Evolutionary conservation across 176 grass and related monocot genomes (phyloP).

Genomic region (Tillandsia fasciculata): DNA sequence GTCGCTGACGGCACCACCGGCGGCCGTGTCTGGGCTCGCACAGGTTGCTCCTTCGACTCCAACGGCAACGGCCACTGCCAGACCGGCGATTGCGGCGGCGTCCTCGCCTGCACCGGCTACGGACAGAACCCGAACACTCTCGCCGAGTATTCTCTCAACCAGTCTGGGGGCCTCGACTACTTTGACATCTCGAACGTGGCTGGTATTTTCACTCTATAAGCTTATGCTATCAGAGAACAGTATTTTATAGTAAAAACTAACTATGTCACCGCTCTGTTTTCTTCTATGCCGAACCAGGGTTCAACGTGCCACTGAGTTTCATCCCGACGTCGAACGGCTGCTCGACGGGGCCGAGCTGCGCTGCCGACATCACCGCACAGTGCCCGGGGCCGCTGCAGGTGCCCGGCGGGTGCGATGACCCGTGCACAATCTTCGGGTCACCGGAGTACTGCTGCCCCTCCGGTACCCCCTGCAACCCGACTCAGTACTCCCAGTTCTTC

Average conservation of each 20-base stretch:
- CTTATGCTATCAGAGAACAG: no score
- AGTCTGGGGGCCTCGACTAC: background rate
- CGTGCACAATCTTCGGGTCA: conserved; percentile 37
- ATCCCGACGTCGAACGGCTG: background rate
- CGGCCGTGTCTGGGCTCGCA: conserved; percentile 48
- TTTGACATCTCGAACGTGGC: conserved; percentile 13
- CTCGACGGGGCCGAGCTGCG: conserved; percentile 10
- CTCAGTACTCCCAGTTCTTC: conserved; percentile 37
- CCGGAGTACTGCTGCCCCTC: conserved; percentile 26
- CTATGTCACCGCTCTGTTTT: no score
- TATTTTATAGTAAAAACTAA: no score
- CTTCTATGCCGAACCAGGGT: background rate
- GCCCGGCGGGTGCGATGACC: conserved; percentile 34
- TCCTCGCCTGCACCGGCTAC: conserved; percentile 23
- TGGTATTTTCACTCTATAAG: no score
- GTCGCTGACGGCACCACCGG: conserved; percentile 17
- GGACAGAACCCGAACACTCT: background rate
- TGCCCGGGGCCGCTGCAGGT: conserved; percentile 24
- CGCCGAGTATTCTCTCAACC: conserved; percentile 1
- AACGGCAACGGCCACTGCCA: conserved; percentile 28
- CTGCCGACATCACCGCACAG: conserved; percentile 21
- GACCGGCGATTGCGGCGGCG: conserved; percentile 42
- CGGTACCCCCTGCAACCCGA: conserved; percentile 9
- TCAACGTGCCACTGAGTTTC: background rate
- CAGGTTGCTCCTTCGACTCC: conserved; percentile 43